These are phyloP conservation scores for Puccinia coronata DNA, from an alignment of 1,284 basidiomycete genomes.

Conservation along the genomic window DNA sequence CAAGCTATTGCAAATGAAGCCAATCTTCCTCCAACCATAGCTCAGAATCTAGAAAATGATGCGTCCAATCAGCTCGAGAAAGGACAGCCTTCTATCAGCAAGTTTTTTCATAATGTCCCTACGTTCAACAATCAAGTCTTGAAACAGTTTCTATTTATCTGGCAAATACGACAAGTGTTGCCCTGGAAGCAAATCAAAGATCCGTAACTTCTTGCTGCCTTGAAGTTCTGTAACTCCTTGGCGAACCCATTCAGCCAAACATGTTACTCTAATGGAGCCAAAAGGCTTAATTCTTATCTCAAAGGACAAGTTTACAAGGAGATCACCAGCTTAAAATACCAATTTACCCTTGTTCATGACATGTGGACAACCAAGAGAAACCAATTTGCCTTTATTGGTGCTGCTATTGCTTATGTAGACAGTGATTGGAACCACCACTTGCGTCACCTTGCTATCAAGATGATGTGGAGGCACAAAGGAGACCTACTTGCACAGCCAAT, in stretches of 20 bases:
- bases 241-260: not conserved
- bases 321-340: too few species aligned
- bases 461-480: slow-evolving; percentile 1
- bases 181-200: slow-evolving; percentile 3
- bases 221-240: not conserved
- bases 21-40: not conserved
- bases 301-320: not conserved
- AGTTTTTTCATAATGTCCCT: too few species aligned
- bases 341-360: slow-evolving; percentile 1
- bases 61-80: not conserved
- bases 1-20: not conserved
- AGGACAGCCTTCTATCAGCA: not conserved
- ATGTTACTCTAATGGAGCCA: not conserved
- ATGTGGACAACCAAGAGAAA: slow-evolving; percentile 26
- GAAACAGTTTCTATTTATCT: not conserved
- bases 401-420: not conserved
- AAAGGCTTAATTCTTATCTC: not conserved
- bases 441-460: not conserved
- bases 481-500: not conserved
- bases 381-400: slow-evolving; percentile 1
- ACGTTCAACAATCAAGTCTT: slow-evolving; percentile 1
- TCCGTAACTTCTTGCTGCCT: slow-evolving; percentile 3
- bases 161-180: not conserved
- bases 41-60: not conserved
- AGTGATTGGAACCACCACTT: not conserved